Base-by-base conservation (phyloP, 805 yeast genomes). In the Saitoella complicata region DNA sequence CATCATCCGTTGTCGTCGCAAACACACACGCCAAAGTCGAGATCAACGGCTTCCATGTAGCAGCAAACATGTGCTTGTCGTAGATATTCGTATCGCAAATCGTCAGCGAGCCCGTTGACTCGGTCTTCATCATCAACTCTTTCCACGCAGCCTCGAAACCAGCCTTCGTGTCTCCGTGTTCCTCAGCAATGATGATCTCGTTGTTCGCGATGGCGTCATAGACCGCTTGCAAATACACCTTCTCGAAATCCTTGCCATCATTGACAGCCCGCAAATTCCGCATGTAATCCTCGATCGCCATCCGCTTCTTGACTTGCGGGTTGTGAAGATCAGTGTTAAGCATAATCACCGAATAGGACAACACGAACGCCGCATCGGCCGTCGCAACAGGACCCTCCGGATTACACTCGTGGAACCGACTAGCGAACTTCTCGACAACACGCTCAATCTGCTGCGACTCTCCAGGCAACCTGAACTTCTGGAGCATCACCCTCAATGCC, bases 401-500 rank as follows among this genome's bases (percentile, higher is more conserved):
- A 55, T 79, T 84, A 46, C 80, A 76, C 12, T 66, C 67, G 9
- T 83, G 81, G 61, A 84, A 91, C 47, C 82, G 74, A 38, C 76
- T 78, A 2, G 94, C 86, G 61, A 91, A 91, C 5, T 75, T 68
- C 55, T 88, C 96, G 31, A 91, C 80, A 10, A 88, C 75, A 55
- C 95, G 72, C 60, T 91, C 98, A 58, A 91, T 91, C 60, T 85
- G 95, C 57, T 86, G 97, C 0, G 96, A 81, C 63, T 91, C 99
- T 48, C 99, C 99, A 1, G 97, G 97, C 41, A 91, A 69, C 59
- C 98, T 73, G 58, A 91, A 88, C 13, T 81, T 73, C 46, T 82
- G 80, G 52, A 93, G 67, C 48, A 91, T 61, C 45, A 82, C 69
- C 55, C 99, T 72, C 43, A 91, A 66, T 0, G 95, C 95, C 61